Conservation (phyloP, 768 basidiomycete genomes). For the Kwoniella europaea region DNA sequence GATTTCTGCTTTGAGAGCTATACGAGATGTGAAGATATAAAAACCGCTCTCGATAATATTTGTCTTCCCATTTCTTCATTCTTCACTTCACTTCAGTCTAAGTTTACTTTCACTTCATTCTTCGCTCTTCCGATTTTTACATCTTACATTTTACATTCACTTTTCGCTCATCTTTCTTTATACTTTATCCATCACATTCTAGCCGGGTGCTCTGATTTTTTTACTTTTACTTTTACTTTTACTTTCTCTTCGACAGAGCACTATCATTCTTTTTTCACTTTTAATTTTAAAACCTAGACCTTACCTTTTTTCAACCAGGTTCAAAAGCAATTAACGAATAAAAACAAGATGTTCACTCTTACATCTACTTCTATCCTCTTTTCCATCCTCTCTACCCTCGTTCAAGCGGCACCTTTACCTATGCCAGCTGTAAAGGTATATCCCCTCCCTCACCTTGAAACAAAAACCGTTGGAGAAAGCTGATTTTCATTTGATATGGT, state of each 20-base stretch:
- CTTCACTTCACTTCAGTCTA: slow-evolving; percentile 20
- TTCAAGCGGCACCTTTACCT: slow-evolving; percentile 31
- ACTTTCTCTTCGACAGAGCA: slow-evolving; percentile 29
- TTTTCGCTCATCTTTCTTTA: slow-evolving; percentile 21
- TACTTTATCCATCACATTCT: slow-evolving; percentile 4
- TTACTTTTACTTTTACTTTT: slow-evolving; percentile 9
- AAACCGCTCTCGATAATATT: neutral
- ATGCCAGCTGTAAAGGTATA: slow-evolving; percentile 35
- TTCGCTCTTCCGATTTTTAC: slow-evolving; percentile 6
- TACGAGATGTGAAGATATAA: slow-evolving; percentile 5
- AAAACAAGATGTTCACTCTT: slow-evolving; percentile 34
- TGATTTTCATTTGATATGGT: neutral
- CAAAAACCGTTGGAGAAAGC: no score
- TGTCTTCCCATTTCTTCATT: slow-evolving; percentile 8
- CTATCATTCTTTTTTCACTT: slow-evolving; percentile 13
- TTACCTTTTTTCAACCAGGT: neutral
- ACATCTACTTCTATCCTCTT: slow-evolving; percentile 29
- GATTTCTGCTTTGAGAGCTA: neutral
- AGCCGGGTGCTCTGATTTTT: slow-evolving; percentile 28
- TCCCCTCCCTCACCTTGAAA: neutral
- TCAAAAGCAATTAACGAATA: neutral
- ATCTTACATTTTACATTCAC: slow-evolving; percentile 14
- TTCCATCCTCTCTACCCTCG: slow-evolving; percentile 31
- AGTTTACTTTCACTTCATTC: slow-evolving; percentile 9
- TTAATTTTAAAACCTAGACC: neutral